phyloP scores from a whole-genome alignment of 2,329 filamentous ascomycete genomes.

The Clonostachys rosea region DNA sequence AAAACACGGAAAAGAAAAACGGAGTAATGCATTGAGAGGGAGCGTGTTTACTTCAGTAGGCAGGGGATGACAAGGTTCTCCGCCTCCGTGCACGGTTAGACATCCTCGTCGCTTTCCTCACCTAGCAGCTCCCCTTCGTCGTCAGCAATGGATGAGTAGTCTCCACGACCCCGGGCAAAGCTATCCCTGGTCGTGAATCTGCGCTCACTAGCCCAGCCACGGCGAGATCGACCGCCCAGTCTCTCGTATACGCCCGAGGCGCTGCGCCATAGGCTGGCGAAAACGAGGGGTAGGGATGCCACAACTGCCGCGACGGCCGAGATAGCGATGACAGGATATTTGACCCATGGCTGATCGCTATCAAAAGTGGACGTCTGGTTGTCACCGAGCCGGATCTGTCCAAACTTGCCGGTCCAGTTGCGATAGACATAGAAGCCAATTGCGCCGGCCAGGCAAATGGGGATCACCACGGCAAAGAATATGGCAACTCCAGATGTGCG shows the following conservation, averaged over 20 bases:
- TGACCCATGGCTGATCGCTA: conserved; percentile 71
- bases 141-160: conserved; percentile 84
- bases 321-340: conserved; percentile 73
- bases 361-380: conserved; percentile 47
- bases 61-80: no score
- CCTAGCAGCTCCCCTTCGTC: conserved; percentile 93
- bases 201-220: conserved; percentile 50
- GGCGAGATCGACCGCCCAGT: conserved; percentile 32
- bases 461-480: conserved; percentile 80
- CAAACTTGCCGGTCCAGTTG: conserved; percentile 87
- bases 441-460: conserved; percentile 64
- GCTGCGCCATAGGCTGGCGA: conserved; percentile 67
- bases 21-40: not conserved
- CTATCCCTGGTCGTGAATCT: conserved; percentile 85
- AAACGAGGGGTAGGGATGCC: conserved; percentile 65
- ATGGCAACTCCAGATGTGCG: conserved; percentile 68
- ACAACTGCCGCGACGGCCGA: conserved; percentile 59
- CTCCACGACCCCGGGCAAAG: conserved; percentile 81
- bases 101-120: conserved; percentile 90
- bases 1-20: not conserved
- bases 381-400: conserved; percentile 86
- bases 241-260: conserved; percentile 45
- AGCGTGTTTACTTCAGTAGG: no score
- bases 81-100: conserved; percentile 20
- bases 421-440: conserved; percentile 82